Base-by-base conservation (phyloP, 192 early-diverging fungal genomes). In the Umbelopsis ramanniana region DNA sequence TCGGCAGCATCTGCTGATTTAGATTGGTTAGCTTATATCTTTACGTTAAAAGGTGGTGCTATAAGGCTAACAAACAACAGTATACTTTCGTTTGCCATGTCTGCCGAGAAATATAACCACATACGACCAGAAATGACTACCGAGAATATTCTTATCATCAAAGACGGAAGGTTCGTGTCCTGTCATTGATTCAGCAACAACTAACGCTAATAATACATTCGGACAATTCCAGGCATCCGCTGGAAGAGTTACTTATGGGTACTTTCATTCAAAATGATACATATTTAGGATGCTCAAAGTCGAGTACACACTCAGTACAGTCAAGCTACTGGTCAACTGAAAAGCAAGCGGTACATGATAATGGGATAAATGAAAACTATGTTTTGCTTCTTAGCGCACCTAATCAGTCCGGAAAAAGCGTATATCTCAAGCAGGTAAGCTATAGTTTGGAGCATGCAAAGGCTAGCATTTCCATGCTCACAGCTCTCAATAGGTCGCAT, bases 371-470 rank as follows among this genome's bases (percentile, higher is more conserved):
- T 0, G 38, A 57, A 35, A 72, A 81, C 10, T 80, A 79, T 35
- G 81, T 91, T 4, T 82, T 93, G 55, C 72, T 97, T 3, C 68
- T 98, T 11, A 90, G 89, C 14, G 96, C 94, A 0, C 89, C 96
- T 0, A 98, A 98, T 70, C 90, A 80, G 17, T 95, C 92, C 7
- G 96, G 96, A 2, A 93, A 92, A 73, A 91, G 89, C 72, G 87
- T 92, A 6, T 85, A 92, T 69, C 63, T 92, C 26, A 91, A 91
- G 55, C 93, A 95, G 69, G 85, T 83, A 47, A 57, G 52, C 40
- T 12, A 43, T 43, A 0, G 1, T 43, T 1, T 3, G 29, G 1
- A 3, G 29, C 29, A 29, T 29, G 29, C 29, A 29, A 29, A 29
- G 29, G 3, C 29, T 29, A 29, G 29, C 3, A 29, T 29, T 29